Evolutionary conservation across 225 moss, liverwort and hornwort genomes (phyloP).

Genomic region (Asterella californica): DNA sequence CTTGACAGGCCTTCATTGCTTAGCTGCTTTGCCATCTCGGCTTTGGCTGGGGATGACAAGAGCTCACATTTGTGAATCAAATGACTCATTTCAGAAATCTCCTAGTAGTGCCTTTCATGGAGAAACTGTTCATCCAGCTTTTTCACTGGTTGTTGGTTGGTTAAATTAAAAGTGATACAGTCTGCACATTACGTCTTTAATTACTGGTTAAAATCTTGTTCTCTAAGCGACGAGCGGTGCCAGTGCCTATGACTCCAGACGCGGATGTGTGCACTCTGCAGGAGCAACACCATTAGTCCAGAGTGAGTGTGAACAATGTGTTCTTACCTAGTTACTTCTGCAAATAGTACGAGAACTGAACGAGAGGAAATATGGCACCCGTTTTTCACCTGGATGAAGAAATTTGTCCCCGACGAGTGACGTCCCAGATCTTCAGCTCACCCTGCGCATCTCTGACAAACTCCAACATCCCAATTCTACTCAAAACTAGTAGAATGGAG

Average conservation of each 20-base stretch:
- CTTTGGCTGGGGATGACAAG: slow-evolving; percentile 67
- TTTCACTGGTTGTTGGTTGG: no score
- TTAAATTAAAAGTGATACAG: not conserved
- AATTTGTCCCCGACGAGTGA: slow-evolving; percentile 56
- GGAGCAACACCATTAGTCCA: not conserved
- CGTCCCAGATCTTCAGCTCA: slow-evolving; percentile 89
- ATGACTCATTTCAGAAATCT: not conserved
- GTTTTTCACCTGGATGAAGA: slow-evolving; percentile 71
- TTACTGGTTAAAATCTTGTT: slow-evolving; percentile 47
- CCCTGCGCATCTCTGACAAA: slow-evolving; percentile 86
- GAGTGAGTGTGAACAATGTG: not conserved
- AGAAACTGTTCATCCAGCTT: no score
- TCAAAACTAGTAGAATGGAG: not conserved
- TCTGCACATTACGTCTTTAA: not conserved
- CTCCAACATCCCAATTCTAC: not conserved
- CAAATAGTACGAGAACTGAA: not conserved
- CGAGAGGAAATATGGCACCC: not conserved
- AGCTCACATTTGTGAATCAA: not conserved
- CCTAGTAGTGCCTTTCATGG: no score
- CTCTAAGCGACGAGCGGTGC: slow-evolving; percentile 51
- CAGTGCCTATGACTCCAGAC: slow-evolving; percentile 84
- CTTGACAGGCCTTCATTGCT: slow-evolving; percentile 83
- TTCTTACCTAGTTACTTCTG: not conserved
- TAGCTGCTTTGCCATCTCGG: slow-evolving; percentile 89
- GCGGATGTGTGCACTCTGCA: slow-evolving; percentile 82